phyloP scores from a whole-genome alignment of 208 protist species.

The Kentomonas sorsogonicus region DNA sequence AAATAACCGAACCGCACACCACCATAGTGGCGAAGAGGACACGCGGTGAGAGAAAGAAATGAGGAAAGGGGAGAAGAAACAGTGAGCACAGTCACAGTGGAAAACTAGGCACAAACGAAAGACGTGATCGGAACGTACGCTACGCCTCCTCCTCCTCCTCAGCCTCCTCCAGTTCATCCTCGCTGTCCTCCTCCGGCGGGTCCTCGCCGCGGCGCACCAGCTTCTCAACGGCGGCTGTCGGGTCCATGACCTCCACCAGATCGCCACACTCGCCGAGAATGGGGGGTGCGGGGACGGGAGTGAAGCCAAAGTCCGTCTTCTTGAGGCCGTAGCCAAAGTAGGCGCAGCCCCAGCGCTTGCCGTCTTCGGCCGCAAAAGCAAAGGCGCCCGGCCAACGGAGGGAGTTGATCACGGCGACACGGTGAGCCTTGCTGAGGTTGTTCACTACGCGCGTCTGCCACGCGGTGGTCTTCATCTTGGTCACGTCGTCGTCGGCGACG shows the following conservation, averaged over 20 bases:
- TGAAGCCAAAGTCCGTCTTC: slow-evolving; percentile 83
- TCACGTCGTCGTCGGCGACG: slow-evolving; percentile 77
- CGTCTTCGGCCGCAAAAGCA: slow-evolving; percentile 71
- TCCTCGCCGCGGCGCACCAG: slow-evolving; percentile 89
- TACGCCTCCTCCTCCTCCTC: slow-evolving; percentile 71
- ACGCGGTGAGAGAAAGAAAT: background rate
- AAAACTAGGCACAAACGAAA: slow-evolving; percentile 3
- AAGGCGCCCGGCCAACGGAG: slow-evolving; percentile 87
- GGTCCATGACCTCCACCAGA: slow-evolving; percentile 76
- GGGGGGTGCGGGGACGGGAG: slow-evolving; percentile 65
- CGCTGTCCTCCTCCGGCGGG: slow-evolving; percentile 77
- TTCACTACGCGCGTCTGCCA: slow-evolving; percentile 79
- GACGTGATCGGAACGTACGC: slow-evolving; percentile 13
- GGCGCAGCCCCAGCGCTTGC: slow-evolving; percentile 72
- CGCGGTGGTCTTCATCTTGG: slow-evolving; percentile 76
- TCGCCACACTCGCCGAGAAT: slow-evolving; percentile 81
- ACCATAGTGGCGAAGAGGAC: background rate
- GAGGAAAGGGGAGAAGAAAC: too few relatives aligned
- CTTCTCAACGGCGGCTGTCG: slow-evolving; percentile 86
- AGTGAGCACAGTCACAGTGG: too few relatives aligned
- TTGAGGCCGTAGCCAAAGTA: slow-evolving; percentile 91
- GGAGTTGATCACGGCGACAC: slow-evolving; percentile 78
- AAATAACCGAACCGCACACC: too few relatives aligned
- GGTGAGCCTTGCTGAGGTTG: slow-evolving; percentile 79
- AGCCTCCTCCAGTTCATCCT: slow-evolving; percentile 72